Base-by-base conservation (phyloP, 768 basidiomycete species). In the Amanita pallidorosea region DNA sequence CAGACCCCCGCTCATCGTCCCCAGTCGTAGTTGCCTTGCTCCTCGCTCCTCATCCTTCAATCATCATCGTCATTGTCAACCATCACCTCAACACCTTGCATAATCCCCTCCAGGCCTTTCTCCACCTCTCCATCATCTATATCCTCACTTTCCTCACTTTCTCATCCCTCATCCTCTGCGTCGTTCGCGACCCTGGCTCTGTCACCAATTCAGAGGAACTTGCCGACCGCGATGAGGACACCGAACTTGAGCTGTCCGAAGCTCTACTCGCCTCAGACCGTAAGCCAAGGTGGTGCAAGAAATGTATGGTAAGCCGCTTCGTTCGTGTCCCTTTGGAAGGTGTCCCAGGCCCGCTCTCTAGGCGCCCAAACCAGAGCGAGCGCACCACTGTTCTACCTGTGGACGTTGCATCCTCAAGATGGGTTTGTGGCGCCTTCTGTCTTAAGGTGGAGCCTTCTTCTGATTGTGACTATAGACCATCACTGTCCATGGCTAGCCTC, bases 401-500 rank as follows among this genome's bases (percentile, higher is more conserved):
- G 78, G 80, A 34, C 75, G 86, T 34, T 91, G 89, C 60, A 83
- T 90, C 9, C 66, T 91, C 35, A 91, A 89, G 67, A 83, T 89
- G 85, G 88, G 88, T 88, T 47, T 51, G 81, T 65, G 17, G 23
- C 47, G 13, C 25, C 37, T n/a, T 45, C 41, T 31, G 23, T 13
- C 27, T 46, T 5, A 7, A 20, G n/a, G 33, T 34, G 45, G 20
- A 11, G 15, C 31, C 38, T 15, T 55, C 63, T 38, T 58, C 42
- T 47, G 49, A 41, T 43, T 22, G 3, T 12, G 31, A 31, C 4
- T 31, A 12, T 20, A 90, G 88, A 92, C 62, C 89, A 91, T 58
- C 89, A 92, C 59, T 92, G 88, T 60, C 85, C 83, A 5, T 92
- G 88, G 88, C 67, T 91, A 20, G 88, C 81, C 34, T 67, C 73